Evolutionary conservation across 2,329 filamentous ascomycete genomes (phyloP), one percentile per base, ranked within the genome.

Genomic region (Helotiales sp.): DNA sequence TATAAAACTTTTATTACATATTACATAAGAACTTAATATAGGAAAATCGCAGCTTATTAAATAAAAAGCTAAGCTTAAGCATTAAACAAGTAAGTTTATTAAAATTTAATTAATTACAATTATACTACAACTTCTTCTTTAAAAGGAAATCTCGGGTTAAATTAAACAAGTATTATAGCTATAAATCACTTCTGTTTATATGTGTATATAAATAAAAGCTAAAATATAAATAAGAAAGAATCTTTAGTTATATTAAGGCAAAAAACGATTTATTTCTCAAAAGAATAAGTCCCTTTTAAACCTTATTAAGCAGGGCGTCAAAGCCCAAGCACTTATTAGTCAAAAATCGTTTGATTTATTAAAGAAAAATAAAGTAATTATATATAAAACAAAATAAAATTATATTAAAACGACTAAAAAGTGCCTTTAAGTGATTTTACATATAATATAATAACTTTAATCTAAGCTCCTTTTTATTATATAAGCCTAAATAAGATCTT

Each of bases 401-500:
- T 40, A 54, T 47, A 47, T n/a, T 47, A 10, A 28, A 64, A 64
- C 54, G 43, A 60, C 62, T 32, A 28, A 60, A n/a, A 24, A 30
- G 62, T 59, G 62, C 40, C 54, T 64, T 64, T 28, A 64, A 40
- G 54, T 63, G 62, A 60, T 49, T 26, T 64, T 64, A 43, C 43
- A 64, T 64, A 30, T 67, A n/a, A n/a, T n/a, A n/a, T n/a, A n/a
- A n/a, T n/a, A n/a, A n/a, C 54, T n/a, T n/a, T n/a, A n/a, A n/a
- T n/a, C n/a, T n/a, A 47, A 64, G 65, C 54, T 55, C 60, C 61
- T 63, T 67, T 43, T 45, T 61, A 32, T 61, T 13, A 61, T 60
- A 60, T 68, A 68, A 24, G 58, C 62, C 57, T 61, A 61, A 63
- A 68, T 63, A 52, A 68, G 66, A n/a, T n/a, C n/a, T n/a, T n/a